A percentile compares a stretch with the other conserved stretches of the same genome.
Evolutionary conservation across 2,329 filamentous ascomycete species (phyloP).

Genomic region (Neonectria hederae): DNA sequence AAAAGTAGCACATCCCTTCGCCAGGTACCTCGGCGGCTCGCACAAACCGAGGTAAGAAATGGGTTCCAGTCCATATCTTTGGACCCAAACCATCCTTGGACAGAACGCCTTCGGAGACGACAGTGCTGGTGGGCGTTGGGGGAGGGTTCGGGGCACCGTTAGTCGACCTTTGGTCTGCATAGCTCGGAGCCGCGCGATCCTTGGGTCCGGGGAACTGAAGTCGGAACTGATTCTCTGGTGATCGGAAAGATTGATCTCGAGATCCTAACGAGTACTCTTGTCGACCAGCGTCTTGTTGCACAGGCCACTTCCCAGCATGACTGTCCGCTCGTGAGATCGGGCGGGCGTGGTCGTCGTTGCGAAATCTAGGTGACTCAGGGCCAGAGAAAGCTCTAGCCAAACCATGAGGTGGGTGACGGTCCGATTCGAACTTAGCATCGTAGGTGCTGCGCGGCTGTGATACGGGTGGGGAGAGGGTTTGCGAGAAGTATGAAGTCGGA

Average conservation of each 20-base stretch:
- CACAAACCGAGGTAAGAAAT: constrained; percentile 73
- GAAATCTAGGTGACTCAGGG: constrained; percentile 56
- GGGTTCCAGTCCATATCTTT: constrained; percentile 75
- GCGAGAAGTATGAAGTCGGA: constrained; percentile 60
- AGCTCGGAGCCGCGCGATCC: constrained; percentile 42
- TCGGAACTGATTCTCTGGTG: constrained; percentile 48
- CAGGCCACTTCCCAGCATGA: constrained; percentile 51
- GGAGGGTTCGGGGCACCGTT: constrained; percentile 41
- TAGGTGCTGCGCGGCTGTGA: constrained; percentile 58
- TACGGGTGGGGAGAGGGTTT: constrained; percentile 47
- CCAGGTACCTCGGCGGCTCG: constrained; percentile 74
- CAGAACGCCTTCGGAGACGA: constrained; percentile 54
- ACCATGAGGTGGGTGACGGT: constrained; percentile 47
- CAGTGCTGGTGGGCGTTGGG: constrained; percentile 42
- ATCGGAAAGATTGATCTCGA: constrained; percentile 49
- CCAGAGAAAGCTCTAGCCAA: constrained; percentile 51
- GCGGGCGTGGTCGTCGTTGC: constrained; percentile 50
- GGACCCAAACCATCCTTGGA: constrained; percentile 70
- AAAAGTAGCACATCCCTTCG: constrained; percentile 85
- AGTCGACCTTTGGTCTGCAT: constrained; percentile 40
- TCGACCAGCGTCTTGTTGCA: constrained; percentile 52
- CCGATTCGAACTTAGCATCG: constrained; percentile 56
- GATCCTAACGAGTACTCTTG: constrained; percentile 59
- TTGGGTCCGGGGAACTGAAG: constrained; percentile 51
- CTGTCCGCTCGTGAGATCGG: constrained; percentile 50